Evolutionary conservation across 352 stramenopile genomes (phyloP).

Genomic region (Discostella stelligera): DNA sequence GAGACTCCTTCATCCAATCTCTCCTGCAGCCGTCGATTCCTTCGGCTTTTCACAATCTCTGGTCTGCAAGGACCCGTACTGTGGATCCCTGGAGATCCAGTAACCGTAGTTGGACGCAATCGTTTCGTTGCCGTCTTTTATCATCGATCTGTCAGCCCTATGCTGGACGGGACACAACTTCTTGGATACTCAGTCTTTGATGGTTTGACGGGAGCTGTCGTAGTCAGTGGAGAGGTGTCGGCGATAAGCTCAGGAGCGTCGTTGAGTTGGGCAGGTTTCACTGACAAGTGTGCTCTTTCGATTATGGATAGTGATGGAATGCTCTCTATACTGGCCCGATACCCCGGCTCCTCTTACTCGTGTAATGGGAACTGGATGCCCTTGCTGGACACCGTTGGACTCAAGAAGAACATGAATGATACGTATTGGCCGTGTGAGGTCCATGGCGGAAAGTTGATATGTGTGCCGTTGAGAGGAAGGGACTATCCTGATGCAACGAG

Average conservation of each 20-base stretch:
- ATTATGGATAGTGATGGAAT: conserved; percentile 77
- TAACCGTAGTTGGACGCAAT: conserved; percentile 67
- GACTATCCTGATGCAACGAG: conserved; percentile 68
- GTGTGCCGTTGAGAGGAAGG: conserved; percentile 70
- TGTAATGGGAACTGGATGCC: conserved; percentile 66
- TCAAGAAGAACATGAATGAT: conserved; percentile 73
- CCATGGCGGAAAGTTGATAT: conserved; percentile 75
- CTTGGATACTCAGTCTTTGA: conserved; percentile 71
- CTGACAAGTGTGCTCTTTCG: conserved; percentile 61
- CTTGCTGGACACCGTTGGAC: conserved; percentile 73
- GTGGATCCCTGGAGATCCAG: conserved; percentile 70
- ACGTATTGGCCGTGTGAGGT: conserved; percentile 74
- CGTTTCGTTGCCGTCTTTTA: conserved; percentile 72
- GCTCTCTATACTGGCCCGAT: conserved; percentile 67
- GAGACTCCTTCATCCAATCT: not conserved
- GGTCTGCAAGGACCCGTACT: conserved; percentile 69
- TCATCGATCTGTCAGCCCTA: conserved; percentile 51
- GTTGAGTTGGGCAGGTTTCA: conserved; percentile 78
- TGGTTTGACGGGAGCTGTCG: conserved; percentile 45
- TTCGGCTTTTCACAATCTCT: conserved; percentile 68
- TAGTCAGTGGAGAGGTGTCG: conserved; percentile 56
- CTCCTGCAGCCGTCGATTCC: conserved; percentile 55
- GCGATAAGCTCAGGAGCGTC: conserved; percentile 56
- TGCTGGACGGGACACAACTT: conserved; percentile 75
- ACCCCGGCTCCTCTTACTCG: not conserved